Conservation (phyloP, 768 basidiomycete species). For the Tricholoma furcatifolium region DNA sequence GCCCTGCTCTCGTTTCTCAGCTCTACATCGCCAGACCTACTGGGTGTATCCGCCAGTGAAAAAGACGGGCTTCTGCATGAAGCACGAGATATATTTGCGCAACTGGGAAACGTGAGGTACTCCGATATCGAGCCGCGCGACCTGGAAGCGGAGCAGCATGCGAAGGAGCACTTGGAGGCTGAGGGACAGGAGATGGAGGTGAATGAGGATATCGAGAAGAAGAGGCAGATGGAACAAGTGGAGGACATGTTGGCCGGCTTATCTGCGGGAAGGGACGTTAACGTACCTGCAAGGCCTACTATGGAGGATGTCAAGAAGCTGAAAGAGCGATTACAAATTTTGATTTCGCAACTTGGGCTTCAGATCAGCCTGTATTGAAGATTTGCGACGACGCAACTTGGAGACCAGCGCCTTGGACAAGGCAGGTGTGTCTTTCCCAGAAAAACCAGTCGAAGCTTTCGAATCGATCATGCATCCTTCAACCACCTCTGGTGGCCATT, state of each 20-base stretch:
- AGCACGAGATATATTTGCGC: constrained; percentile 49
- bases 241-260: constrained; percentile 56
- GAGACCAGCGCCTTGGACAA: too few species aligned
- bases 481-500: too few species aligned
- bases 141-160: constrained; percentile 76
- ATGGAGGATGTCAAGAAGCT: constrained; percentile 39
- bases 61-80: constrained; percentile 35
- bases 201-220: constrained; percentile 44
- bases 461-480: not conserved
- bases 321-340: constrained; percentile 31
- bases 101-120: constrained; percentile 62
- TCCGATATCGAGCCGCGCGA: constrained; percentile 75
- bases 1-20: constrained; percentile 60
- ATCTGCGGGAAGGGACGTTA: constrained; percentile 25
- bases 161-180: constrained; percentile 57
- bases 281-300: constrained; percentile 28
- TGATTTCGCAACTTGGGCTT: constrained; percentile 33
- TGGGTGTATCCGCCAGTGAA: not conserved
- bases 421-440: too few species aligned
- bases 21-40: constrained; percentile 16
- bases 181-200: constrained; percentile 34
- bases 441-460: not conserved
- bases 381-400: not conserved
- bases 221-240: constrained; percentile 49
- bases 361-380: constrained; percentile 21